phyloP scores from a whole-genome alignment of 2,329 filamentous ascomycete species.

The Celoporthe dispersa region DNA sequence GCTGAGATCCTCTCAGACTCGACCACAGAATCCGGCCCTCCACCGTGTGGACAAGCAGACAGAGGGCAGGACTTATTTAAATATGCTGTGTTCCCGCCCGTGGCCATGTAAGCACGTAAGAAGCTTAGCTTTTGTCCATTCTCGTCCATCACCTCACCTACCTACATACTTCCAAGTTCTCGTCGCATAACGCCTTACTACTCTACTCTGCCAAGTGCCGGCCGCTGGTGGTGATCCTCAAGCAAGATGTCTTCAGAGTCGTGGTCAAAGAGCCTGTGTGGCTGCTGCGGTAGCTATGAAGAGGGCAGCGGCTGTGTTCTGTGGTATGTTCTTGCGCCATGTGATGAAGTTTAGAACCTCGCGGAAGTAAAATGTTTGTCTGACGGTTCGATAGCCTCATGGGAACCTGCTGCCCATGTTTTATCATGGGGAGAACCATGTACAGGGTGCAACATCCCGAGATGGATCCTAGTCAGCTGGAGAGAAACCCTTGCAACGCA shows the following conservation, averaged over 20 bases:
- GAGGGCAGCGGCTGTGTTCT: conserved; percentile 17
- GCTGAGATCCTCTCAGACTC: not conserved
- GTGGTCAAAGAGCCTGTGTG: conserved; percentile 16
- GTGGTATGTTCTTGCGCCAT: conserved; percentile 3
- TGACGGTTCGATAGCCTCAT: conserved; percentile 13
- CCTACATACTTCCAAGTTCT: not conserved
- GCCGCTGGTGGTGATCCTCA: not conserved
- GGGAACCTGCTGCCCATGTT: conserved; percentile 22
- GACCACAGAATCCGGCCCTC: not conserved
- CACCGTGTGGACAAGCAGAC: not conserved
- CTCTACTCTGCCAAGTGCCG: not conserved
- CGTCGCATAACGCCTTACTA: not conserved
- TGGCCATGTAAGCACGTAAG: conserved; percentile 8
- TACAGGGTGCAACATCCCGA: conserved; percentile 21
- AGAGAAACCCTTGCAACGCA: conserved; percentile 21
- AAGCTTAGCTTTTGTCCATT: not conserved
- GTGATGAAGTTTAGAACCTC: not conserved
- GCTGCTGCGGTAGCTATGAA: conserved; percentile 12
- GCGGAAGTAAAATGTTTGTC: too few relatives aligned
- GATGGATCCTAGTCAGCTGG: conserved; percentile 15
- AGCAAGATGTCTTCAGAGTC: conserved; percentile 8
- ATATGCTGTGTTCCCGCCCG: not conserved
- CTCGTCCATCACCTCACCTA: not conserved
- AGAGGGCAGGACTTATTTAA: not conserved
- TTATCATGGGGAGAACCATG: conserved; percentile 22